Evolutionary conservation across 1,284 basidiomycete genomes (phyloP).

Genomic region (Calocybe gambosa): DNA sequence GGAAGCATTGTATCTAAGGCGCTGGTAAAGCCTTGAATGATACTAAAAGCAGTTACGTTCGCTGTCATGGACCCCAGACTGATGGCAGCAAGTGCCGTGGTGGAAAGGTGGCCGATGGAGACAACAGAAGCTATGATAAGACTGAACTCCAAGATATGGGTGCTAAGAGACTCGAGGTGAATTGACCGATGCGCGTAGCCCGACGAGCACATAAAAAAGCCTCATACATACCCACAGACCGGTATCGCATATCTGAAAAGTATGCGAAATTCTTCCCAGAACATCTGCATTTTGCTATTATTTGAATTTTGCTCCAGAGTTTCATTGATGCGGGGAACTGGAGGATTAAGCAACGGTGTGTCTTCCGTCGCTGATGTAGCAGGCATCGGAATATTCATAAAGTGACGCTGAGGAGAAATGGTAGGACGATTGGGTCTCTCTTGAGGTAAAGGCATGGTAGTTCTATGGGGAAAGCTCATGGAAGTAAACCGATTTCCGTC

Average conservation of each 20-base stretch:
- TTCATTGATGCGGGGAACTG: conserved; percentile 42
- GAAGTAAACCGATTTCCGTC: conserved; percentile 8
- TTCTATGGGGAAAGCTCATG: conserved; percentile 13
- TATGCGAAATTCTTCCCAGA: conserved; percentile 10
- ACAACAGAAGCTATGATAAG: conserved; percentile 70
- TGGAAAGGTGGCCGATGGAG: conserved; percentile 81
- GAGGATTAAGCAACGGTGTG: conserved; percentile 46
- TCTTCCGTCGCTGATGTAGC: conserved; percentile 32
- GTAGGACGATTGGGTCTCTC: conserved; percentile 23
- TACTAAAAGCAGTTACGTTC: conserved; percentile 50
- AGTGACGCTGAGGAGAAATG: conserved; percentile 19
- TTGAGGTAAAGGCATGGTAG: conserved; percentile 18
- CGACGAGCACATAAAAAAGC: no score
- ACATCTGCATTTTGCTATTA: conserved; percentile 14
- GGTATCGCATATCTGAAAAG: conserved; percentile 8
- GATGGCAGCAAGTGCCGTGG: conserved; percentile 76
- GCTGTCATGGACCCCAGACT: conserved; percentile 86
- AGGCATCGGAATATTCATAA: conserved; percentile 14
- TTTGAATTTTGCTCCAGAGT: conserved; percentile 28
- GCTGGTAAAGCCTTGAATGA: conserved; percentile 78
- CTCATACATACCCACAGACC: conserved; percentile 8
- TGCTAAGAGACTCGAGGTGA: neutral
- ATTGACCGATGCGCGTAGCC: no score
- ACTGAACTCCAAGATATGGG: conserved; percentile 55
- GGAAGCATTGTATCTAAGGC: conserved; percentile 88